Conservation (phyloP, 495 filamentous ascomycete genomes). For the Penicillium crystallinum region DNA sequence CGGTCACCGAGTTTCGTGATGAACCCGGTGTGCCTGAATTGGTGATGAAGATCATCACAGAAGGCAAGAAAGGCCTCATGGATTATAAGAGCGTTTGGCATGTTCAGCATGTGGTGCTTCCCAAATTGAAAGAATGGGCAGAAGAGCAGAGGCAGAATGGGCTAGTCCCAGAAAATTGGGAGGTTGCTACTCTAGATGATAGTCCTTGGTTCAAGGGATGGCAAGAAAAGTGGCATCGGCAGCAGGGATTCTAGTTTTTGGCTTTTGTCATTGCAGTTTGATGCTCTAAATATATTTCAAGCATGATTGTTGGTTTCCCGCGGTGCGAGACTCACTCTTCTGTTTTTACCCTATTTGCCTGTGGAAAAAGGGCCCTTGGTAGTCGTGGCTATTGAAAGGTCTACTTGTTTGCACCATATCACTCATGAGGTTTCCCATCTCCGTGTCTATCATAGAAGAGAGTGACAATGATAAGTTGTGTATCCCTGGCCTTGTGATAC, state of each 20-base stretch:
- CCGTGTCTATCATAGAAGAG: too few species aligned
- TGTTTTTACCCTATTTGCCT: too few species aligned
- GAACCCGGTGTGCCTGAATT: conserved; percentile 72
- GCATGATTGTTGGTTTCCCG: too few species aligned
- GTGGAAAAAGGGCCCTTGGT: too few species aligned
- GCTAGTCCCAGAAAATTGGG: conserved; percentile 59
- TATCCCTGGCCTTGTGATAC: too few species aligned
- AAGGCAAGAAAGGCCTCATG: conserved; percentile 72
- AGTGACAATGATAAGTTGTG: too few species aligned
- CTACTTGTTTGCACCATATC: too few species aligned
- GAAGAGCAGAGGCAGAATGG: conserved; percentile 66
- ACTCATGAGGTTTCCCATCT: too few species aligned
- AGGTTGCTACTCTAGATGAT: conserved; percentile 71
- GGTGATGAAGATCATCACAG: conserved; percentile 59
- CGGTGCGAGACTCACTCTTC: too few species aligned
- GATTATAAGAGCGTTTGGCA: conserved; percentile 85
- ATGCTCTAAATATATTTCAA: too few species aligned
- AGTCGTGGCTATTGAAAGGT: too few species aligned
- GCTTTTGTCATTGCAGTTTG: too few species aligned
- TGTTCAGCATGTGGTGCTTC: conserved; percentile 70
- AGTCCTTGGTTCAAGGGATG: conserved; percentile 79
- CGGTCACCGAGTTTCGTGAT: conserved; percentile 62
- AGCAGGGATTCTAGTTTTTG: conserved; percentile 67
- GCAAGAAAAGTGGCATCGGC: conserved; percentile 75
- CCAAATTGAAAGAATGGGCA: conserved; percentile 60